Evolutionary conservation across 2,329 filamentous ascomycete species (phyloP).

Genomic region (Fusarium equiseti): DNA sequence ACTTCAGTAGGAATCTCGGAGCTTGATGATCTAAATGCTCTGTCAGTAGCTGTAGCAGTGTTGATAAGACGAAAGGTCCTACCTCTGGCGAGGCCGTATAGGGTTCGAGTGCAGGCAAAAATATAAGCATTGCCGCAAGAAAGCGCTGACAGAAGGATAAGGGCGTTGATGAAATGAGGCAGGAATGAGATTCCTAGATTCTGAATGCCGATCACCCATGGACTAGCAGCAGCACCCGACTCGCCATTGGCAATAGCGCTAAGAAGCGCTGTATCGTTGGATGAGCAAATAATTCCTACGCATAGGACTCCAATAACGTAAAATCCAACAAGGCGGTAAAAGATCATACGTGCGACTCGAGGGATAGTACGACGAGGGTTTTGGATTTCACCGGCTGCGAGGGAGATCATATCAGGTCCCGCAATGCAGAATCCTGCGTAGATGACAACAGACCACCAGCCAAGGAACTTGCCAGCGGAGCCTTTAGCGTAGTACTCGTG

Average conservation of each 20-base stretch:
- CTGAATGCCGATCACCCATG: constrained; percentile 68
- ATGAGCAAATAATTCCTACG: constrained; percentile 66
- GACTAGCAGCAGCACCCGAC: constrained; percentile 67
- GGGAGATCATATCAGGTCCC: constrained; percentile 74
- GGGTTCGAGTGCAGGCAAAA: constrained; percentile 59
- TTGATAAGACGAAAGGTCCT: neutral
- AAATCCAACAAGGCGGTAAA: constrained; percentile 77
- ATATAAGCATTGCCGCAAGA: constrained; percentile 61
- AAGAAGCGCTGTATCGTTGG: constrained; percentile 57
- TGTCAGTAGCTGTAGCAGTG: neutral
- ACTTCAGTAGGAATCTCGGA: constrained; percentile 64
- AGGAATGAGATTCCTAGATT: constrained; percentile 64
- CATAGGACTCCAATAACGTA: constrained; percentile 74
- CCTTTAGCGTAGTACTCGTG: constrained; percentile 56
- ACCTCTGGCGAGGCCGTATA: constrained; percentile 59
- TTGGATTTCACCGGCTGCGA: constrained; percentile 69
- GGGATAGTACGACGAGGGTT: constrained; percentile 75
- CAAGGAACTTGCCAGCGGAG: constrained; percentile 70
- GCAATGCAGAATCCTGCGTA: constrained; percentile 76
- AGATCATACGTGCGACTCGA: constrained; percentile 77
- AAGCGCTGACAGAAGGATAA: constrained; percentile 67
- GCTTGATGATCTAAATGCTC: constrained; percentile 54
- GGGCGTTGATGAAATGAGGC: constrained; percentile 69
- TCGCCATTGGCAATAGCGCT: constrained; percentile 58
- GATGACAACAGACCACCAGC: constrained; percentile 67